phyloP scores from a whole-genome alignment of 768 basidiomycete genomes.

The Leucocoprinus birnbaumii region DNA sequence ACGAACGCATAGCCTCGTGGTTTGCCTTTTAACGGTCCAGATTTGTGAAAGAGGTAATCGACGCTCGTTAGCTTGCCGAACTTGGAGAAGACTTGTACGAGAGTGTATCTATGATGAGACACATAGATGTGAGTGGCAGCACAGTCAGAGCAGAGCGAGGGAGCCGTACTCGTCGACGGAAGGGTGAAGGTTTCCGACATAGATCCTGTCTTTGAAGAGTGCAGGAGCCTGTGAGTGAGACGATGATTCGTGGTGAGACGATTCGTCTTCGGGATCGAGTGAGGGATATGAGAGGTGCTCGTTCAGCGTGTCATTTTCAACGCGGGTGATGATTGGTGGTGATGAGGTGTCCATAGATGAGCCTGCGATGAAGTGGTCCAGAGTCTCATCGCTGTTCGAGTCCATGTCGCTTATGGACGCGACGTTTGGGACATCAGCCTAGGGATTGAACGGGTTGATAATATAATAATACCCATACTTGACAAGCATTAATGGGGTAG shows the following conservation, averaged over 20 bases:
- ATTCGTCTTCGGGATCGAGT: neutral
- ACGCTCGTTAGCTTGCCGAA: conserved; percentile 91
- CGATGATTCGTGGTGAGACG: neutral
- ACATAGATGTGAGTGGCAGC: neutral
- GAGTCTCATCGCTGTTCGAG: conserved; percentile 8
- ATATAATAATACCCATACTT: neutral
- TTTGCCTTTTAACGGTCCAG: conserved; percentile 84
- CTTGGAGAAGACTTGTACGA: conserved; percentile 88
- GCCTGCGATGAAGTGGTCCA: conserved; percentile 7
- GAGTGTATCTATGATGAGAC: conserved; percentile 59
- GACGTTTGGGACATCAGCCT: too few species aligned
- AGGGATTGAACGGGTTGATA: neutral
- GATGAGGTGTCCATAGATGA: neutral
- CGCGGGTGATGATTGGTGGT: neutral
- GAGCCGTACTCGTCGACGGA: conserved; percentile 80
- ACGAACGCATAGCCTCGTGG: conserved; percentile 96
- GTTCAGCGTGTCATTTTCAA: neutral
- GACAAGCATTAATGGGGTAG: conserved; percentile 16
- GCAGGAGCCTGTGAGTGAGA: neutral
- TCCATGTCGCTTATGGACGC: conserved; percentile 5
- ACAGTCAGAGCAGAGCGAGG: neutral
- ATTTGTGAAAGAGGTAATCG: conserved; percentile 95
- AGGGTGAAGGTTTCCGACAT: conserved; percentile 86
- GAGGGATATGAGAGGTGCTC: conserved; percentile 10
- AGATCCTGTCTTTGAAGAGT: conserved; percentile 71